Conservation (phyloP, 1,284 basidiomycete species). For the Cystobasidiaceae sp. region DNA sequence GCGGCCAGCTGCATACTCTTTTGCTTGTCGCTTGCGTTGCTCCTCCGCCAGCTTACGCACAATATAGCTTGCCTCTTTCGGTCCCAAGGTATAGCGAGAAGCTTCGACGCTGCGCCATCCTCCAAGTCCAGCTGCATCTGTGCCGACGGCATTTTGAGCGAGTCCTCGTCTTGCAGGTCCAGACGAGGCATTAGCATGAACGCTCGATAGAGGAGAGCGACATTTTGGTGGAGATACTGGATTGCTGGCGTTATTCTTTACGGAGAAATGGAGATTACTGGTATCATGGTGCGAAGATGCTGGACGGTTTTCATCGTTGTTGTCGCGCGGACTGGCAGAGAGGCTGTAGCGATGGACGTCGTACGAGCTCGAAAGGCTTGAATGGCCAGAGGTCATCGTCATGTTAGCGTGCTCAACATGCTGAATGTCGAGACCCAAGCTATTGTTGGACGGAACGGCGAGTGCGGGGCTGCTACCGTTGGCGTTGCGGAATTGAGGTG, state of each 20-base stretch:
- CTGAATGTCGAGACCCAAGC: constrained; percentile 15
- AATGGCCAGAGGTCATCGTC: background rate
- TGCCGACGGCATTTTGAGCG: no score
- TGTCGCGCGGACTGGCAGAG: background rate
- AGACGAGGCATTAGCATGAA: constrained; percentile 8
- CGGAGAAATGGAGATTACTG: no score
- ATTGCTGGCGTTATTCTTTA: no score
- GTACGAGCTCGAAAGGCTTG: background rate
- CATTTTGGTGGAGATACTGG: constrained; percentile 16
- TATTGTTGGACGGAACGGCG: background rate
- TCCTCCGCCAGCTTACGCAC: background rate
- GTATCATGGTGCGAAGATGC: background rate
- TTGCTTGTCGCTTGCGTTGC: background rate
- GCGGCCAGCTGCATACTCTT: background rate
- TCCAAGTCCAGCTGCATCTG: no score
- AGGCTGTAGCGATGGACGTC: background rate
- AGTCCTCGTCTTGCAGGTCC: background rate
- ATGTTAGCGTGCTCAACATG: constrained; percentile 1
- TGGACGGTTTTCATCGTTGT: background rate
- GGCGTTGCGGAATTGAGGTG: background rate
- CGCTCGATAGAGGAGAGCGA: constrained; percentile 10
- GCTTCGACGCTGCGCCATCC: constrained; percentile 1
- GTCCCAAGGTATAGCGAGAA: background rate
- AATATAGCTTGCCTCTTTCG: constrained; percentile 8
- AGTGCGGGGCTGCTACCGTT: background rate